Evolutionary conservation across 768 basidiomycete genomes (phyloP).

Genomic region (Agaricus sinodeliciosus): DNA sequence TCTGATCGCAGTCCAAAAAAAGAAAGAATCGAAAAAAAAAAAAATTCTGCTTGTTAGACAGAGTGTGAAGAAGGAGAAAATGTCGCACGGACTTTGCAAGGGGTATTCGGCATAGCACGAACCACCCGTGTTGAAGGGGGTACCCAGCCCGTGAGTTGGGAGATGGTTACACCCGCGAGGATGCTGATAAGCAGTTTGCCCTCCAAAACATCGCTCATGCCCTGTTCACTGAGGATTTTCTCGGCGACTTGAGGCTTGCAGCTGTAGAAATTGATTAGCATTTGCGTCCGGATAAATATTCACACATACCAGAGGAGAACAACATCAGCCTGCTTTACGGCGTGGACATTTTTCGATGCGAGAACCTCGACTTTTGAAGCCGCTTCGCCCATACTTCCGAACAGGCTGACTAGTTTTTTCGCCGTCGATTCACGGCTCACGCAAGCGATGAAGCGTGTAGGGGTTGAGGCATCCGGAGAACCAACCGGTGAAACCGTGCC

Average conservation of each 20-base stretch:
- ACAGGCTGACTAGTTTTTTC: constrained; percentile 54
- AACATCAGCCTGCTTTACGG: constrained; percentile 74
- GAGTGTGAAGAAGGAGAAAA: background rate
- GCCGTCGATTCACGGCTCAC: constrained; percentile 78
- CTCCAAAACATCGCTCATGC: constrained; percentile 77
- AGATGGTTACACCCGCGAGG: constrained; percentile 91
- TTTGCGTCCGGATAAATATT: background rate
- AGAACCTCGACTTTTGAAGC: constrained; percentile 67
- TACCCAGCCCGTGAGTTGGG: constrained; percentile 74
- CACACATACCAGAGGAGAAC: constrained; percentile 75
- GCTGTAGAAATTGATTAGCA: constrained; percentile 31
- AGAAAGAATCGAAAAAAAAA: too few relatives aligned
- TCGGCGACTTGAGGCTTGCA: constrained; percentile 92
- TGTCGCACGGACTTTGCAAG: constrained; percentile 67
- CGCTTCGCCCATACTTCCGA: constrained; percentile 48
- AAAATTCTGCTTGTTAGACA: background rate
- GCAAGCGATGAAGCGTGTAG: constrained; percentile 79
- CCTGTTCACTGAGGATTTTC: constrained; percentile 61
- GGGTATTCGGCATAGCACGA: constrained; percentile 98
- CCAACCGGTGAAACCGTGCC: constrained; percentile 68
- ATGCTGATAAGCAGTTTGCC: constrained; percentile 95
- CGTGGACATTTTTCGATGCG: constrained; percentile 62
- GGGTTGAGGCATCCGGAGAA: constrained; percentile 61
- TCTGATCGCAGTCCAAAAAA: constrained; percentile 39
- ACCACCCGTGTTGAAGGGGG: constrained; percentile 75